A percentile compares a stretch with the other conserved stretches of the same genome.
Conservation (phyloP, 1,284 basidiomycete genomes). For the Ceratobasidium sp. region DNA sequence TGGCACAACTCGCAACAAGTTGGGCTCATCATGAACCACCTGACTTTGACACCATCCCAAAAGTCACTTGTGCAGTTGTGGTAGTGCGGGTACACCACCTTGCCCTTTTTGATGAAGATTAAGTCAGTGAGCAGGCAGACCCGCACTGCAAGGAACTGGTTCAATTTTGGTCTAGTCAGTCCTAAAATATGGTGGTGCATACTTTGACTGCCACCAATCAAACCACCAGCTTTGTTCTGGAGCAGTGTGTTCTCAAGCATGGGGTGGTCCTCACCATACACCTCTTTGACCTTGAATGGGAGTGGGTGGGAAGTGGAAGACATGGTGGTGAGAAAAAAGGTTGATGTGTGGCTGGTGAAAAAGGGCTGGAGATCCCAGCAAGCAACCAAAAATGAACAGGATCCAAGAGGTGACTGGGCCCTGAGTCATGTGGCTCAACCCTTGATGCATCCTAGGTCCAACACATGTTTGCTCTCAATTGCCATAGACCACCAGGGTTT, state of each 20-base stretch:
- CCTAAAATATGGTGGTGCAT: not conserved
- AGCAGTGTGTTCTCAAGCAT: not conserved
- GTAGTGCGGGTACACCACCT: not conserved
- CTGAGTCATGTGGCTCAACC: conserved; percentile 1
- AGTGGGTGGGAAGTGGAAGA: not conserved
- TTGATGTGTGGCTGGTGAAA: too few species aligned
- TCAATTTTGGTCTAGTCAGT: not conserved
- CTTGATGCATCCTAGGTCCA: not conserved
- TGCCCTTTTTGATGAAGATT: conserved; percentile 20
- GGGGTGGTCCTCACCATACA: not conserved
- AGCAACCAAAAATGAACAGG: not conserved
- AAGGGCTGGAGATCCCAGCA: not conserved
- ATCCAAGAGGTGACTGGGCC: not conserved
- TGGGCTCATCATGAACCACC: not conserved
- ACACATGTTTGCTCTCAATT: not conserved
- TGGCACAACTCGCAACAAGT: too few species aligned
- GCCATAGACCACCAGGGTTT: not conserved
- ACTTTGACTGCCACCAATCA: not conserved
- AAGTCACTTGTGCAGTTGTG: not conserved
- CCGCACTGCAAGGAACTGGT: not conserved
- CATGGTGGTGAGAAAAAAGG: not conserved
- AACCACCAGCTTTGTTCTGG: not conserved
- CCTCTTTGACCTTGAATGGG: not conserved
- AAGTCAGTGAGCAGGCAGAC: conserved; percentile 10
- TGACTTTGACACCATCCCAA: conserved; percentile 12